phyloP scores from a whole-genome alignment of 1,139 yeast species.

The Meyerozyma guilliermondii region DNA sequence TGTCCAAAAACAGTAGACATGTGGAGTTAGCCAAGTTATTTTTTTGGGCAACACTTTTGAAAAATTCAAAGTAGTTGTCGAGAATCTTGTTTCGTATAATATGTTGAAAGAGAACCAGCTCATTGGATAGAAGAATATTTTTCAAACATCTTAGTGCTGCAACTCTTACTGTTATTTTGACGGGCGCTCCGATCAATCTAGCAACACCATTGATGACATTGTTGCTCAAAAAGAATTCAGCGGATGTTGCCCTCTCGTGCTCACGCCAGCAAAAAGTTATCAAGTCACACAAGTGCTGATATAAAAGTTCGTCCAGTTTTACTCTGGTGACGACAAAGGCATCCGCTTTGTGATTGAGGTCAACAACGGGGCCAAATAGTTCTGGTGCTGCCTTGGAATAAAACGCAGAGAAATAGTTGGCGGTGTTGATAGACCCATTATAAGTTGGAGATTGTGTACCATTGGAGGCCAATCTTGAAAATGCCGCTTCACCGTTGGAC shows the following conservation, averaged over 20 bases:
- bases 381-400: constrained; percentile 57
- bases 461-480: background rate
- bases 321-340: constrained; percentile 7
- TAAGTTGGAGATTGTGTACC: background rate
- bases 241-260: constrained; percentile 52
- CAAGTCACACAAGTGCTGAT: constrained; percentile 66
- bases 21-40: constrained; percentile 74
- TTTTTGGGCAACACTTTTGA: constrained; percentile 44
- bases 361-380: constrained; percentile 49
- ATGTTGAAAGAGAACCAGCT: constrained; percentile 51
- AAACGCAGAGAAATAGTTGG: constrained; percentile 54
- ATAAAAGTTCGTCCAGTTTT: constrained; percentile 35
- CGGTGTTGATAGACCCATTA: constrained; percentile 37
- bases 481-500: background rate
- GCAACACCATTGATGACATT: constrained; percentile 51
- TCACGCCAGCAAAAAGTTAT: constrained; percentile 60
- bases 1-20: constrained; percentile 64
- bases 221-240: constrained; percentile 57
- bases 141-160: constrained; percentile 65
- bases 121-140: constrained; percentile 54
- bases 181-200: constrained; percentile 32
- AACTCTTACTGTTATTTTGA: constrained; percentile 50
- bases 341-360: constrained; percentile 13
- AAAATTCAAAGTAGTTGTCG: constrained; percentile 44
- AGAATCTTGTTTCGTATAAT: constrained; percentile 55